Evolutionary conservation across 768 basidiomycete genomes (phyloP), one percentile per base, ranked within the genome.

Genomic region (Auriscalpium vulgare): DNA sequence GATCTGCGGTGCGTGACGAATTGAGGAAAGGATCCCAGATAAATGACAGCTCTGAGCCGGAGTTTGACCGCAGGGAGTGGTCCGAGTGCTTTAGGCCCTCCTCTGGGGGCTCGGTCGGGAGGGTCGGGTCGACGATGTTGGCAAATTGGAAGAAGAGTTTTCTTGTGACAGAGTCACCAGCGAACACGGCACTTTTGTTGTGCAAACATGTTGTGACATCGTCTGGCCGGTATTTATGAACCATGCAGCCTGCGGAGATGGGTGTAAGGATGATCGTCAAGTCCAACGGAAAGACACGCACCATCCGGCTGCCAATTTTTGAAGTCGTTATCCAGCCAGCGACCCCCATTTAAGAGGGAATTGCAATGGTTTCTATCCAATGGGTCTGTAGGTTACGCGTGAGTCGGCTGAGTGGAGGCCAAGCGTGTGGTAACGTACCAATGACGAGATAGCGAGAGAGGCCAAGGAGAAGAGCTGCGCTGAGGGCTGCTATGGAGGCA

Each of bases 1-100:
- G 43, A 47, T 45, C 38, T 35, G 72, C 65, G 14, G 83, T 77
- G 52, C 74, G 72, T 1, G 87, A 81, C 11, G 76, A 71, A 67
- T 95, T 97, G 46, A 95, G 78, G 68, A 82, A 95, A 14, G 93
- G 93, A 63, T 95, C 93, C 93, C 93, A 93, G 59, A 75, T 65
- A 68, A 92, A 91, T 10, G 77, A 74, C 16, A 90, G 66, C 14
- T 74, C 63, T 50, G 74, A 77, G 21, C 76, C 78, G 44, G 76
- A 69, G 34, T 61, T 67, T 4, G 83, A 76, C 9, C 67, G 67
- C 29, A 84, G 72, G 5, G 63, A 68, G 62, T 87, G 73, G 68
- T 95, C 81, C 1, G 76, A 67, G 69, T 95, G 92, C 68, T 88
- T 92, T 54, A 77, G 72, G 23, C 78, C 78, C 47, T 83, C 79